These are phyloP conservation scores for Clonostachys rhizophaga DNA, from an alignment of 2,329 filamentous ascomycete species.

Conservation along the genomic window DNA sequence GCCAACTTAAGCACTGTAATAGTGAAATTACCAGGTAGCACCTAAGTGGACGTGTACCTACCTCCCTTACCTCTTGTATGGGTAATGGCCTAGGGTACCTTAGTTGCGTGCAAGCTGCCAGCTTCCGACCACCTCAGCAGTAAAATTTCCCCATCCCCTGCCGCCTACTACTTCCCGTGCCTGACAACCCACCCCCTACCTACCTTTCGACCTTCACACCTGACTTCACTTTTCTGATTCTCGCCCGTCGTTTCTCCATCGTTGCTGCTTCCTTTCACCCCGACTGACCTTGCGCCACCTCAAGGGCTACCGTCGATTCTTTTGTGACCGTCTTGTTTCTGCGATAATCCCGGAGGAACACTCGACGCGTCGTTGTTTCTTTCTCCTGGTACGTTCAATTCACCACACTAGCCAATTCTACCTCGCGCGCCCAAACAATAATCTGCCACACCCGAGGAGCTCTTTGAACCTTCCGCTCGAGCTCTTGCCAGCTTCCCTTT, in stretches of 20 bases:
- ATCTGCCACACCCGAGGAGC: not conserved
- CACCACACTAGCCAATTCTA: not conserved
- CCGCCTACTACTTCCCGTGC: not conserved
- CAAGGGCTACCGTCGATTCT: conserved; percentile 1
- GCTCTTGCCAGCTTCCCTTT: not conserved
- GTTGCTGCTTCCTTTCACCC: conserved; percentile 1
- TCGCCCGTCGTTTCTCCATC: conserved; percentile 1
- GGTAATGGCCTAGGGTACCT: no score
- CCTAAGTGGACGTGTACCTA: no score
- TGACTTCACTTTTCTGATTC: conserved; percentile 3
- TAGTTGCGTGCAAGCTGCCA: no score
- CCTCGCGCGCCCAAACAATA: not conserved
- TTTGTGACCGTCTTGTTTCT: conserved; percentile 3
- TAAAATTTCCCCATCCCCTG: not conserved
- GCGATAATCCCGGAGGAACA: conserved; percentile 3
- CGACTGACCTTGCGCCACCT: not conserved
- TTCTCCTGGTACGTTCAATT: not conserved
- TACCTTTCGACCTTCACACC: conserved; percentile 2
- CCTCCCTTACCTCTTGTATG: no score
- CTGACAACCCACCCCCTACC: not conserved
- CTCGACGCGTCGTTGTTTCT: not conserved
- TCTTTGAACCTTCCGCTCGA: not conserved
- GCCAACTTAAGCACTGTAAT: no score
- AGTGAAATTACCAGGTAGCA: no score
- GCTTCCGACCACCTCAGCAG: not conserved